Base-by-base conservation (phyloP, 2,329 filamentous ascomycete species). In the Monosporascus ibericus region DNA sequence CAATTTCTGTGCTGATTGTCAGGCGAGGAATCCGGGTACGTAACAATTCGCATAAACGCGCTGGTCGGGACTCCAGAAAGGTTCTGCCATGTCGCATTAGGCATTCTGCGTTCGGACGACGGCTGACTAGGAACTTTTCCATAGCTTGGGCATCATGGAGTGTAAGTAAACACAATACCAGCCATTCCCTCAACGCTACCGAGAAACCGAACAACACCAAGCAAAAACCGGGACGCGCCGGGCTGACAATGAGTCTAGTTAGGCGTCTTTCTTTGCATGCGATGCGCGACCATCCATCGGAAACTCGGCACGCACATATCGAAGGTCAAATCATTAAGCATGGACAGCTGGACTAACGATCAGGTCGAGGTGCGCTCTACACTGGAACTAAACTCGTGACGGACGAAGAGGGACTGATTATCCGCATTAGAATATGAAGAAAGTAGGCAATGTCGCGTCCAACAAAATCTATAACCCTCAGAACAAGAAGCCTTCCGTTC, bases 281-380 rank as follows among this genome's bases (percentile, higher is more conserved):
- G 94, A 68, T 99, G 94, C 77, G 94, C 92, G 50, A 83, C 91
- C 51, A 82, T 97, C 65, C 94, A 99, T 75, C 89, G 94, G 66
- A 97, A 97, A 73, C 78, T 99, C 65, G 94, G 94, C 56, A 97
- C 94, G 40, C 94, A 99, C 71, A 90, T 99, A 58, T 96, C 92
- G 60, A 99, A 99, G 71, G 91, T 99, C 76, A 99, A 99, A 73
- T 97, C 92, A 38, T 73, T 99, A 74, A 97, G 88, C 70, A 97
- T 99, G 92, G 94, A 99, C 72, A 94, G 87, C 61, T 99, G 94
- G 94, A 85, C 88, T 48, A 86, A 87, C 65, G 94, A 97, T 55
- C 94, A 99, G 74, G 92, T 99, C 58, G 94, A 99, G 73, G 92
- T 96, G 76, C 72, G 82, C 72, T 49, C 54, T 37, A 46, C 30